These are phyloP conservation scores for Gastrodia elata DNA, from an alignment of 106 monocot genomes.

Conservation along the genomic window DNA sequence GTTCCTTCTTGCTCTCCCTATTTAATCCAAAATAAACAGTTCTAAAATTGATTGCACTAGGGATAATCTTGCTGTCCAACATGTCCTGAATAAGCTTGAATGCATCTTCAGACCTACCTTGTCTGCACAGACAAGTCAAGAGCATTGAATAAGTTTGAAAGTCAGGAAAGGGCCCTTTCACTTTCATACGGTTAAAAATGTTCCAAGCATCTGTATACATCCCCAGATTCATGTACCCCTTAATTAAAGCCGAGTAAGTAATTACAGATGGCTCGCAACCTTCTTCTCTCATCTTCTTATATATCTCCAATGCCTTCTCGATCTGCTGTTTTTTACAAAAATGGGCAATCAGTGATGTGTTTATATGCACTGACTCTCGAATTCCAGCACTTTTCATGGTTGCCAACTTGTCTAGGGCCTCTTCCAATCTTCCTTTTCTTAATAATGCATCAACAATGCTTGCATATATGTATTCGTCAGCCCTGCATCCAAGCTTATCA, in stretches of 20 bases:
- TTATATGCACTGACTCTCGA: conserved; percentile 40
- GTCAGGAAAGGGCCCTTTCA: conserved; percentile 61
- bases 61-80: conserved; percentile 42
- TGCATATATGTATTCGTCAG: conserved; percentile 55
- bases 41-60: conserved; percentile 69
- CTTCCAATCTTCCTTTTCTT: conserved; percentile 37
- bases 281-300: conserved; percentile 56
- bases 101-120: conserved; percentile 58
- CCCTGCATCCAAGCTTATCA: conserved; percentile 29
- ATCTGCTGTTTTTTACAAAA: conserved; percentile 53
- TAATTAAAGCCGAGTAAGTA: conserved; percentile 78
- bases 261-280: conserved; percentile 59
- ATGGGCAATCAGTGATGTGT: conserved; percentile 79
- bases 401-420: conserved; percentile 54
- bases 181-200: conserved; percentile 41
- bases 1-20: conserved; percentile 66
- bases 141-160: conserved; percentile 85
- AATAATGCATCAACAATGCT: conserved; percentile 69
- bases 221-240: conserved; percentile 54
- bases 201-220: conserved; percentile 74
- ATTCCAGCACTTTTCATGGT: conserved; percentile 60
- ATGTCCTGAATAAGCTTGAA: conserved; percentile 61
- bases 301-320: conserved; percentile 40
- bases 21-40: conserved; percentile 72
- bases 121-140: conserved; percentile 59